Evolutionary conservation across 805 yeast species (phyloP).

Genomic region (Yarrowia deformans): DNA sequence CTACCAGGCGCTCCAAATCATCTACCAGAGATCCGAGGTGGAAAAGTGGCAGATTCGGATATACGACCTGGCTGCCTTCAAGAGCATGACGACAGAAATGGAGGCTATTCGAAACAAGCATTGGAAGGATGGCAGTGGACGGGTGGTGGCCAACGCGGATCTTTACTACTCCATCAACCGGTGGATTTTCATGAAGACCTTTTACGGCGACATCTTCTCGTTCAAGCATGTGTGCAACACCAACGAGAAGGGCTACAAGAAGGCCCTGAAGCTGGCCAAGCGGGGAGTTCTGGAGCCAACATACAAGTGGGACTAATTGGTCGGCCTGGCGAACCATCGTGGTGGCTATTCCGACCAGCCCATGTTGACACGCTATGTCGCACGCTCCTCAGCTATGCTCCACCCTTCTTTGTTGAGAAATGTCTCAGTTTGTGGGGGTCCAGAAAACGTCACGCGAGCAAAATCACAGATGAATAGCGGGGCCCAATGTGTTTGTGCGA

Average conservation of each 20-base stretch:
- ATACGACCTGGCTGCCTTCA: not conserved
- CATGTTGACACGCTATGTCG: not conserved
- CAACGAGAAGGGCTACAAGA: not conserved
- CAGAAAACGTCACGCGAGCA: not conserved
- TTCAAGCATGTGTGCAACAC: conserved; percentile 16
- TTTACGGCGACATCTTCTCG: conserved; percentile 5
- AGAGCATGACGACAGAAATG: conserved; percentile 2
- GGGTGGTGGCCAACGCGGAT: not conserved
- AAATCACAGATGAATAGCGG: too few relatives aligned
- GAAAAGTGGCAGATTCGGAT: conserved; percentile 16
- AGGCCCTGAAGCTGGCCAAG: conserved; percentile 3
- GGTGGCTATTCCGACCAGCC: not conserved
- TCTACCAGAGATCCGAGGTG: not conserved
- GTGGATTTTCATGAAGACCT: conserved; percentile 22
- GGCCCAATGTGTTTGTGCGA: too few relatives aligned
- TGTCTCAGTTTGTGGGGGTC: conserved; percentile 18
- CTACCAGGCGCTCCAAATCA: conserved; percentile 8
- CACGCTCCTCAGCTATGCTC: not conserved
- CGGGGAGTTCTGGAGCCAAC: not conserved
- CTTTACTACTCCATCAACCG: conserved; percentile 7
- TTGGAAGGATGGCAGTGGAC: not conserved
- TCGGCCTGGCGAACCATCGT: not conserved
- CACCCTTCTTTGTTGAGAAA: not conserved
- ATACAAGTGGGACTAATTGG: not conserved
- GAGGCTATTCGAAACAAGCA: not conserved